These are phyloP conservation scores for Pachysandra terminalis DNA, from an alignment of 164 flowering plant species.

Conservation along the genomic window DNA sequence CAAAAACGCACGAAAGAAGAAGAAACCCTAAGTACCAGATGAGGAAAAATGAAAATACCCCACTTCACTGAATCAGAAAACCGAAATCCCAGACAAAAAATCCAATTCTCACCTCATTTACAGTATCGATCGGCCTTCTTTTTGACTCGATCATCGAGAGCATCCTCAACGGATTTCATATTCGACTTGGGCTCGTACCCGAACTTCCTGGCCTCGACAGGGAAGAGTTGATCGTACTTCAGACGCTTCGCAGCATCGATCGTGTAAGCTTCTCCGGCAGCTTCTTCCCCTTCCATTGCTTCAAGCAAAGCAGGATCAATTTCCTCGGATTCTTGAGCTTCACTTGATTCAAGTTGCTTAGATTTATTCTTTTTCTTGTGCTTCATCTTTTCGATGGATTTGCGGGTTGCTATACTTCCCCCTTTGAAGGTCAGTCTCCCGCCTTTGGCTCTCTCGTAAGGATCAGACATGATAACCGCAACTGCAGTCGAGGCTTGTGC, in stretches of 20 bases:
- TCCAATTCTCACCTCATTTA: constrained; percentile 39
- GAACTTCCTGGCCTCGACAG: constrained; percentile 82
- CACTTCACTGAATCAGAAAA: neutral
- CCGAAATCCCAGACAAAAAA: neutral
- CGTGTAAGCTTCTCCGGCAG: constrained; percentile 40
- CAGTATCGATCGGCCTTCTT: constrained; percentile 99
- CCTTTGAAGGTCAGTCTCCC: constrained; percentile 84
- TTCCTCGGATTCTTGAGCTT: neutral
- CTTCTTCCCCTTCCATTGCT: constrained; percentile 19
- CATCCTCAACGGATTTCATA: constrained; percentile 61
- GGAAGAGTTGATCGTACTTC: constrained; percentile 86
- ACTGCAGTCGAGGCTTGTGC: too few species aligned
- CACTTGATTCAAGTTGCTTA: constrained; percentile 16
- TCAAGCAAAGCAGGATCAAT: neutral
- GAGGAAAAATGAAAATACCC: neutral
- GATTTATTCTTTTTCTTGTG: constrained; percentile 45
- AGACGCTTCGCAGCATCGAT: constrained; percentile 81
- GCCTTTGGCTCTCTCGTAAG: constrained; percentile 65
- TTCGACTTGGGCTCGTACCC: constrained; percentile 55
- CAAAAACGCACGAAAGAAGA: too few species aligned
- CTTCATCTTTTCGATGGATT: constrained; percentile 53
- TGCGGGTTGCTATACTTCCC: constrained; percentile 56
- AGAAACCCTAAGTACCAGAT: neutral
- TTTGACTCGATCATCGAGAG: constrained; percentile 91
- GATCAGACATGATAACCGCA: constrained; percentile 43